A percentile compares a stretch with the other conserved stretches of the same genome.
Conservation (phyloP, 163 green algal species). For the Coccomyxa subellipsoidea region DNA sequence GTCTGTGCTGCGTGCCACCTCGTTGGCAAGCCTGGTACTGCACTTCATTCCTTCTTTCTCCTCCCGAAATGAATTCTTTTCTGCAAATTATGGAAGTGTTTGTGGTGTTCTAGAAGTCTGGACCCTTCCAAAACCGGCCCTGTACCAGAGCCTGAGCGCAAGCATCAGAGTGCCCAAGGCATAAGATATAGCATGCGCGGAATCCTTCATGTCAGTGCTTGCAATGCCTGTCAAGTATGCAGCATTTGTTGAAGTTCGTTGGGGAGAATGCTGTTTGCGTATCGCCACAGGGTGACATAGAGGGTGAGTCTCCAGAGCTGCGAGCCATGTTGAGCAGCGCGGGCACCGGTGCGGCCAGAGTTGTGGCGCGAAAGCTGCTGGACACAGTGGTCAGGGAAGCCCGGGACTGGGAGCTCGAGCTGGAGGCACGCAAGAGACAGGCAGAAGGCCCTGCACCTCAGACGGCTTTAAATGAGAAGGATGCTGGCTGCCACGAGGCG, state of each 20-base stretch:
- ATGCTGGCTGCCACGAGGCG: neutral
- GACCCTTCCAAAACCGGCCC: too few relatives aligned
- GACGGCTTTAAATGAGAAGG: neutral
- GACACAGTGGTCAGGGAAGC: neutral
- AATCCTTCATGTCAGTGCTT: too few relatives aligned
- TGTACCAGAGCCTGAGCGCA: too few relatives aligned
- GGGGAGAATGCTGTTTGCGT: neutral
- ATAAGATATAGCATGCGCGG: too few relatives aligned
- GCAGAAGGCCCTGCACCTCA: neutral
- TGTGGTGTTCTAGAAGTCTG: too few relatives aligned
- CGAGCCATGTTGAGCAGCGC: neutral
- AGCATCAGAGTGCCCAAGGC: too few relatives aligned
- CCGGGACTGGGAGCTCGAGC: neutral
- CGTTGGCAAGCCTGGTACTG: neutral
- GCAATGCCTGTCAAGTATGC: too few relatives aligned
- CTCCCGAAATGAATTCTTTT: neutral
- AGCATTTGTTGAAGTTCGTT: too few relatives aligned
- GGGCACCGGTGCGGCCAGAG: neutral
- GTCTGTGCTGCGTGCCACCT: neutral
- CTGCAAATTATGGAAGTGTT: too few relatives aligned
- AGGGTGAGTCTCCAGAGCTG: neutral
- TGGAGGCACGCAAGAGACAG: neutral
- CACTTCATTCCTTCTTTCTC: neutral
- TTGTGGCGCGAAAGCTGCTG: neutral
- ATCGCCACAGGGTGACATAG: neutral